Percentiles rank a stretch among this genome's conserved stretches.
phyloP scores from a whole-genome alignment of 2,329 filamentous ascomycete genomes.

The Monosporascus sp. region DNA sequence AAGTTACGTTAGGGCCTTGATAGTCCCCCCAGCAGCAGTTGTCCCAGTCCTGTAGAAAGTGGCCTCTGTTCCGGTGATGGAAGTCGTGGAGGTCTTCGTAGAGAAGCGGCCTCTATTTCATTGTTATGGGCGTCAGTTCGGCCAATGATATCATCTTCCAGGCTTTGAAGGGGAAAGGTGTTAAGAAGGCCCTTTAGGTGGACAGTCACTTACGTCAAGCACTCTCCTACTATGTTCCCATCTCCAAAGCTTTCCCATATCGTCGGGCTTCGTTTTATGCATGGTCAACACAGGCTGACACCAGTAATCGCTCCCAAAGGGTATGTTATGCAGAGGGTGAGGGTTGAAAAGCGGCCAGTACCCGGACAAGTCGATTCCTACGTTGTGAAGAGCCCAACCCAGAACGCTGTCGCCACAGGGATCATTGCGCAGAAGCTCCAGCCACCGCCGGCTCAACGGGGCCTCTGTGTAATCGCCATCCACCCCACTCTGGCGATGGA shows the following conservation, averaged over 20 bases:
- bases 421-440: slow-evolving; percentile 37
- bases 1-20: slow-evolving; percentile 1
- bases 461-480: slow-evolving; percentile 34
- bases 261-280: slow-evolving; percentile 41
- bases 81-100: slow-evolving; percentile 34
- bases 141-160: slow-evolving; percentile 10
- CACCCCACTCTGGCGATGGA: slow-evolving; percentile 24
- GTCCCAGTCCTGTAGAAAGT: slow-evolving; percentile 3
- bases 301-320: slow-evolving; percentile 42
- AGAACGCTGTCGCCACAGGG: slow-evolving; percentile 50
- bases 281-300: slow-evolving; percentile 45
- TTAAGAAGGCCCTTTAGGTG: background rate
- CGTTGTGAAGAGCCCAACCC: slow-evolving; percentile 40
- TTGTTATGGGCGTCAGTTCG: slow-evolving; percentile 19
- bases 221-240: slow-evolving; percentile 34
- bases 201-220: slow-evolving; percentile 23
- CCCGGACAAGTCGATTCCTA: slow-evolving; percentile 39
- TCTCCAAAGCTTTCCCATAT: slow-evolving; percentile 44
- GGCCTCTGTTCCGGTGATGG: slow-evolving; percentile 18
- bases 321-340: slow-evolving; percentile 45
- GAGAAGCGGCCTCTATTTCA: slow-evolving; percentile 28
- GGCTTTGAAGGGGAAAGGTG: background rate
- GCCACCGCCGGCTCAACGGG: slow-evolving; percentile 34
- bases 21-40: slow-evolving; percentile 4
- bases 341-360: slow-evolving; percentile 45